Conservation (phyloP, 768 basidiomycete genomes). For the Heimioporus sp. region DNA sequence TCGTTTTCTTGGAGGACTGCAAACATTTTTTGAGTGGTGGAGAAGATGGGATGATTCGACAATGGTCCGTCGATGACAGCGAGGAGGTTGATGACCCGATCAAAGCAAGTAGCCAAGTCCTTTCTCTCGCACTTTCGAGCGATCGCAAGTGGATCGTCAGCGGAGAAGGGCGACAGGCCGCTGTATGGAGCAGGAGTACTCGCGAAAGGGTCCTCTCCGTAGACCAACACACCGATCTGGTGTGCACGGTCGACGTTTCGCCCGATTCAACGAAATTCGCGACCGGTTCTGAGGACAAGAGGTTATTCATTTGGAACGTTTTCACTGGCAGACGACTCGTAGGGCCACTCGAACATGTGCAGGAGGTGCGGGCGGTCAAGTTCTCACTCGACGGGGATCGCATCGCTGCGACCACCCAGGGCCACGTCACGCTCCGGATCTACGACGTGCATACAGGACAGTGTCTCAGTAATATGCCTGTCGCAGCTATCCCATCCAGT, state of each 20-base stretch:
- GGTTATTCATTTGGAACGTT: neutral
- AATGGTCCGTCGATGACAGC: neutral
- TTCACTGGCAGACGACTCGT: neutral
- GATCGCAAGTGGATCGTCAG: constrained; percentile 1
- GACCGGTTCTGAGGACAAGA: neutral
- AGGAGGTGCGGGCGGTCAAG: neutral
- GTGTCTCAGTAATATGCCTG: neutral
- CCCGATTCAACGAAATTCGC: neutral
- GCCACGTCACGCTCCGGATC: neutral
- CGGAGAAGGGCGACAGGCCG: neutral
- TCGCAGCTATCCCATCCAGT: neutral
- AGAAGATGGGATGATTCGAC: neutral
- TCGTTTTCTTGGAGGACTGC: neutral
- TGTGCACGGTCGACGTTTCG: neutral
- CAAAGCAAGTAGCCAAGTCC: neutral
- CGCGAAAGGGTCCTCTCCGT: neutral
- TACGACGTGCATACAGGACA: neutral
- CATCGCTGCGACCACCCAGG: neutral
- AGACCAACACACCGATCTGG: neutral
- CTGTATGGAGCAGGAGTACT: neutral
- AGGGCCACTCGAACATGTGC: neutral
- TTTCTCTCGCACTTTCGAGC: neutral
- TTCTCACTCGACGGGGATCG: constrained; percentile 1
- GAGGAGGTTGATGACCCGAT: neutral
- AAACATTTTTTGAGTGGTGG: neutral